Evolutionary conservation across 2,329 filamentous ascomycete species (phyloP).

Genomic region (Fusarium penzigii): DNA sequence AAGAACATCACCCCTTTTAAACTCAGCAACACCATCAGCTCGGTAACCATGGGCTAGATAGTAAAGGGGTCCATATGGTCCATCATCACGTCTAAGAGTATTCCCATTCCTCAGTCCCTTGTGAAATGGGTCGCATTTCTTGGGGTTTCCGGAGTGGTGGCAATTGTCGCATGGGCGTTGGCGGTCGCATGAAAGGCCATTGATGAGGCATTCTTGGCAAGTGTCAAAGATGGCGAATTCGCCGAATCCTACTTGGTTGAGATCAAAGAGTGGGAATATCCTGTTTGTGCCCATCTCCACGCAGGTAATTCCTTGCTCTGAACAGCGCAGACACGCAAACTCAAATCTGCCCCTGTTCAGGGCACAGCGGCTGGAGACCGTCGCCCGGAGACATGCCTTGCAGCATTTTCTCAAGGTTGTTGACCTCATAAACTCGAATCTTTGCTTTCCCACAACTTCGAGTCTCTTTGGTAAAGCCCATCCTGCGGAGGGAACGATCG

Average conservation of each 20-base stretch:
- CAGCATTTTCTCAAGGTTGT: too few species aligned
- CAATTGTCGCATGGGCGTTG: constrained; percentile 42
- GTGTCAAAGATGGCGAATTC: constrained; percentile 25
- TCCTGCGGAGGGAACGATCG: too few species aligned
- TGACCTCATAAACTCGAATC: too few species aligned
- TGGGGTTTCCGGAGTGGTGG: constrained; percentile 1
- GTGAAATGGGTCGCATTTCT: constrained; percentile 8
- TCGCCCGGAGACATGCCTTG: too few species aligned
- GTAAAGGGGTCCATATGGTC: constrained; percentile 30
- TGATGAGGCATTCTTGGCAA: constrained; percentile 26
- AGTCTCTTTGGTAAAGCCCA: too few species aligned
- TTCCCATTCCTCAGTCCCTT: not conserved
- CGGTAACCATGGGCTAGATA: constrained; percentile 36
- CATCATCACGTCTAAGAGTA: constrained; percentile 1
- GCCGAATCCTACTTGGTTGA: constrained; percentile 36
- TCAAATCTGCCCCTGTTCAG: too few species aligned
- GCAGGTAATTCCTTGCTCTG: too few species aligned
- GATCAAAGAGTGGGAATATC: constrained; percentile 23
- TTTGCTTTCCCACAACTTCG: too few species aligned
- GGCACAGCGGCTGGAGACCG: too few species aligned
- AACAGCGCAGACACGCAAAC: too few species aligned
- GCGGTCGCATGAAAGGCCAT: constrained; percentile 34
- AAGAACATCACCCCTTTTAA: constrained; percentile 18
- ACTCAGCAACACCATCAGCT: constrained; percentile 23
- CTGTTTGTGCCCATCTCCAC: too few species aligned